phyloP scores from a whole-genome alignment of 2,329 filamentous ascomycete species.

The Aspergillus calidoustus region DNA sequence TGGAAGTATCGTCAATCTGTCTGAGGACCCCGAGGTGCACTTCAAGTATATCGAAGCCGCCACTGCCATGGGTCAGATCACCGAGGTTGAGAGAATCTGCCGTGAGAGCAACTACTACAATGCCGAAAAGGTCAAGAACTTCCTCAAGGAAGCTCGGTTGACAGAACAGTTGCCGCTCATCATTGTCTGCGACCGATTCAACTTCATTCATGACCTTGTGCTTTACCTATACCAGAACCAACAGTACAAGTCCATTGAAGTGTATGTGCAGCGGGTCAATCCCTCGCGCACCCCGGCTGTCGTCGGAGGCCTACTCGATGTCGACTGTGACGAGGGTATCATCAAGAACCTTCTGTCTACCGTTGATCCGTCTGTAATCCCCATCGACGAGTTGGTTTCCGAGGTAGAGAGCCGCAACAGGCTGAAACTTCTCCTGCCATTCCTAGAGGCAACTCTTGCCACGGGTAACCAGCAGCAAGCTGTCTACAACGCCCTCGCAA shows the following conservation, averaged over 20 bases:
- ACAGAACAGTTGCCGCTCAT: constrained; percentile 94
- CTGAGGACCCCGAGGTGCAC: constrained; percentile 91
- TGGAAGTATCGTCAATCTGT: constrained; percentile 95
- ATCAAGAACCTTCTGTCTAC: constrained; percentile 90
- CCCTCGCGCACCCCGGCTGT: constrained; percentile 88
- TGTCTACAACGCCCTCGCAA: constrained; percentile 94
- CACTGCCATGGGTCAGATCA: constrained; percentile 88
- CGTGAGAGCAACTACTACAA: constrained; percentile 90
- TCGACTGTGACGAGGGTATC: constrained; percentile 94
- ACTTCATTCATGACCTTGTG: constrained; percentile 96
- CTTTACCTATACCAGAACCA: constrained; percentile 98
- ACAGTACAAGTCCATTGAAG: constrained; percentile 98
- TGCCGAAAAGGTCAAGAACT: constrained; percentile 97
- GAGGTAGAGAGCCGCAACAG: constrained; percentile 97
- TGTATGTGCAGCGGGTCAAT: constrained; percentile 97
- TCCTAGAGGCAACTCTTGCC: constrained; percentile 89
- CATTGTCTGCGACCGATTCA: constrained; percentile 98
- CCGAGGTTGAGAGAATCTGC: constrained; percentile 96
- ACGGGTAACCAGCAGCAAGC: constrained; percentile 94
- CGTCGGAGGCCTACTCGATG: constrained; percentile 89
- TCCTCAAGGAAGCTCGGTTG: constrained; percentile 93
- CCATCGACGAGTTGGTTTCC: constrained; percentile 88
- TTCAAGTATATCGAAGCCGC: constrained; percentile 99
- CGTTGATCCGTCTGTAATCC: constrained; percentile 81
- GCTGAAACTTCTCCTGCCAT: constrained; percentile 91